Percentiles rank a stretch among this genome's conserved stretches.
Conservation (phyloP, 805 yeast genomes). For the Saccharomycopsis javanensis region DNA sequence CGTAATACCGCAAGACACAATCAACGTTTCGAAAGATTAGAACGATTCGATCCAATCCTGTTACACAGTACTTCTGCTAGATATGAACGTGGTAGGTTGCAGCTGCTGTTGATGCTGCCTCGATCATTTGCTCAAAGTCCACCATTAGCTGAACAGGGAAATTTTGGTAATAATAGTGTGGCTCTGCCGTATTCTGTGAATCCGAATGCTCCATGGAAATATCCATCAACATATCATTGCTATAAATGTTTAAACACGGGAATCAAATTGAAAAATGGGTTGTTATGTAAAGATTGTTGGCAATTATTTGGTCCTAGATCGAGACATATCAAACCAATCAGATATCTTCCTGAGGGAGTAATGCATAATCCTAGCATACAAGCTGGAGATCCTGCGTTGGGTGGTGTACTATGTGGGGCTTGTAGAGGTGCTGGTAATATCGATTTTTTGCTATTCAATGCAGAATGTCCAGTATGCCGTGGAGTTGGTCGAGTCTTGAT, state of each 20-base stretch:
- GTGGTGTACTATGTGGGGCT: slow-evolving; percentile 64
- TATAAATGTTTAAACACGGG: slow-evolving; percentile 71
- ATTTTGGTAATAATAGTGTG: slow-evolving; percentile 4
- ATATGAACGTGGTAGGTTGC: neutral
- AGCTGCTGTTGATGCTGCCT: neutral
- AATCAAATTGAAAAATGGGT: slow-evolving; percentile 46
- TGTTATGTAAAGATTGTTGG: slow-evolving; percentile 65
- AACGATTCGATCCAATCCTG: neutral
- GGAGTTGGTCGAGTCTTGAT: slow-evolving; percentile 52
- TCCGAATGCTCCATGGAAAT: slow-evolving; percentile 46
- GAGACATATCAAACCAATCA: slow-evolving; percentile 11
- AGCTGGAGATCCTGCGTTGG: slow-evolving; percentile 74
- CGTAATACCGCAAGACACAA: neutral
- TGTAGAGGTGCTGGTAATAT: slow-evolving; percentile 60
- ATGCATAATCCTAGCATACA: slow-evolving; percentile 35
- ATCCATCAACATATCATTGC: slow-evolving; percentile 55
- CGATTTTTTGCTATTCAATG: slow-evolving; percentile 48
- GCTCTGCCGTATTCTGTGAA: slow-evolving; percentile 17
- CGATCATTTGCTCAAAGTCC: slow-evolving; percentile 2
- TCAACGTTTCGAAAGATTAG: slow-evolving; percentile 14
- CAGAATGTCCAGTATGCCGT: slow-evolving; percentile 51
- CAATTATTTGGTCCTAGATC: slow-evolving; percentile 42
- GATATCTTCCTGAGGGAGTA: slow-evolving; percentile 9
- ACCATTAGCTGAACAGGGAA: slow-evolving; percentile 5
- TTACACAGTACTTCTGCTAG: neutral